Evolutionary conservation across 2,329 filamentous ascomycete genomes (phyloP), one percentile per base, ranked within the genome.

Genomic region (Penicillium sp.): DNA sequence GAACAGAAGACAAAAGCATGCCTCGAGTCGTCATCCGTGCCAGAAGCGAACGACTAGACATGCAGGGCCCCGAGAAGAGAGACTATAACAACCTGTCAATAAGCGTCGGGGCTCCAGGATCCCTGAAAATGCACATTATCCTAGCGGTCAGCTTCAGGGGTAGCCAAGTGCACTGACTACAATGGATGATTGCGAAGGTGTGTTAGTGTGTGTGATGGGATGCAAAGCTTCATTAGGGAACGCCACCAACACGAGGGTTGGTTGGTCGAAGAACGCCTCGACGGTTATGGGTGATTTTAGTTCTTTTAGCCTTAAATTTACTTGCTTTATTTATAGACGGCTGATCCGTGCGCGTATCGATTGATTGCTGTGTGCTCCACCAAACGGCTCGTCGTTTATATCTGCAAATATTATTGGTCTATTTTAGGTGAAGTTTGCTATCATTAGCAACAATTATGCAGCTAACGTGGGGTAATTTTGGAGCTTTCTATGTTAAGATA

Each of bases 191-290:
- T 20, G 14, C 35, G 35, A 40, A 44, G 37, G 34, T 43, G 42
- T 49, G 42, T 40, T 40, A 18, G 34, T 27, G 47, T 57, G 47
- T 57, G 56, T 45, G 48, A 50, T 52, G 39, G 44, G 43, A 26
- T 55, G 54, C 54, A 51, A 49, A 45, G 38, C 43, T 32, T 36
- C 31, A 32, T 8, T 41, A n/a, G 28, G 31, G 46, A 38, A 35
- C 23, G 43, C 18, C 37, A 44, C 39, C 23, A 42, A 46, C 38
- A 10, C n/a, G 4, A 7, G 18, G 1, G 26, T 11, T 45, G 41
- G 49, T 56, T 58, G 53, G 53, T 16, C n/a, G 40, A 16, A 13
- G 45, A 54, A 44, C 49, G 56, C 56, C 54, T 49, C 56, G 41
- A 56, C 56, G 56, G 57, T 46, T 59, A 59, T 31, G 45, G 42